Percentiles rank a stretch among this genome's conserved stretches.
phyloP scores from a whole-genome alignment of 306 rosid species.

The Dicorynia guianensis region DNA sequence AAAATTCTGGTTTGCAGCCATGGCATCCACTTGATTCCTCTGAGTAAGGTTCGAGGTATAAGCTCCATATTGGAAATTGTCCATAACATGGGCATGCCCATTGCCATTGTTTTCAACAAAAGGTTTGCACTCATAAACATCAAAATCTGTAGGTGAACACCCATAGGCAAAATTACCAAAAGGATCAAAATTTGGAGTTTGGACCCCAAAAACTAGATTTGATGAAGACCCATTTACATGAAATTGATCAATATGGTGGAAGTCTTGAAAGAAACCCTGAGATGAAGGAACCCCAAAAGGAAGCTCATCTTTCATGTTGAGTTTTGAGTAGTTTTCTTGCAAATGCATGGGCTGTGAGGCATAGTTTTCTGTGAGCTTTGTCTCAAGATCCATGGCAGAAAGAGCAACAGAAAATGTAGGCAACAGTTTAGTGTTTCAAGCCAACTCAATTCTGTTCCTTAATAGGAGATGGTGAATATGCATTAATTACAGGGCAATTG shows the following conservation, averaged over 20 bases:
- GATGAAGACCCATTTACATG: constrained; percentile 56
- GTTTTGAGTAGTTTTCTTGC: constrained; percentile 48
- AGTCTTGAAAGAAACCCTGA: constrained; percentile 69
- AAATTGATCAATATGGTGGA: constrained; percentile 65
- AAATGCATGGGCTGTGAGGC: constrained; percentile 46
- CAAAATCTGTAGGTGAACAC: constrained; percentile 43
- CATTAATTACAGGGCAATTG: constrained; percentile 48
- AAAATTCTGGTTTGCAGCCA: constrained; percentile 48
- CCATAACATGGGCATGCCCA: constrained; percentile 56
- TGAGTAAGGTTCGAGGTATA: constrained; percentile 49
- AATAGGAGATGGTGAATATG: constrained; percentile 47
- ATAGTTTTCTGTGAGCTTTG: constrained; percentile 49
- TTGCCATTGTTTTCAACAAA: constrained; percentile 47
- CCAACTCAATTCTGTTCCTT: constrained; percentile 49
- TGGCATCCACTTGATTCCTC: constrained; percentile 50
- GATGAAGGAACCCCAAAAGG: constrained; percentile 55
- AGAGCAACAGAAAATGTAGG: constrained; percentile 42
- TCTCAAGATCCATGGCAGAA: constrained; percentile 62
- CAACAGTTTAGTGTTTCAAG: constrained; percentile 42
- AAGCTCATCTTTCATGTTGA: constrained; percentile 53
- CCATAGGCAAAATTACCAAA: constrained; percentile 44
- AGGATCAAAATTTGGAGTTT: constrained; percentile 51
- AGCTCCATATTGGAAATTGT: constrained; percentile 60
- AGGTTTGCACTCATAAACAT: constrained; percentile 58
- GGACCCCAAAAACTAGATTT: constrained; percentile 52